Evolutionary conservation across 192 early-diverging fungal genomes (phyloP).

Genomic region (Endogone sp.): DNA sequence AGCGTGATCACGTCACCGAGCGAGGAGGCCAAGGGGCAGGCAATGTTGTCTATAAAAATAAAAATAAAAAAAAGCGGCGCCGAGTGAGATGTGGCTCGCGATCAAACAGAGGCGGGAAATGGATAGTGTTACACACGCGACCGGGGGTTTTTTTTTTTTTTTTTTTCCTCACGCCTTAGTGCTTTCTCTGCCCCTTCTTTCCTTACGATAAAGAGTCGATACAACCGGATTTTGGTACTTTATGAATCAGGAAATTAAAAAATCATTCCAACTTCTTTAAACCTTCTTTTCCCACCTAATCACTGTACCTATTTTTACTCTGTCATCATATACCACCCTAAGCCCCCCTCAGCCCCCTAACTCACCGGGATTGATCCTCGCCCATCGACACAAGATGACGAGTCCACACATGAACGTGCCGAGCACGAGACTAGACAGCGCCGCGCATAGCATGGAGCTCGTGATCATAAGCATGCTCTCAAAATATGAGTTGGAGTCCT

Average conservation of each 20-base stretch:
- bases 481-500: slow-evolving; percentile 27
- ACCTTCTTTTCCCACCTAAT: no score
- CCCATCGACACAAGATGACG: slow-evolving; percentile 55
- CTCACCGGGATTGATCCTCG: slow-evolving; percentile 72
- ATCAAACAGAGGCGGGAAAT: not conserved
- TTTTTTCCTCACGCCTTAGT: no score
- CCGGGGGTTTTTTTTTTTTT: no score
- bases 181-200: no score
- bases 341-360: not conserved
- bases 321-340: no score
- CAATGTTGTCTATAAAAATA: slow-evolving; percentile 58
- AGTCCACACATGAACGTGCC: slow-evolving; percentile 69
- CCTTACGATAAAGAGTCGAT: no score
- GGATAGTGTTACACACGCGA: not conserved
- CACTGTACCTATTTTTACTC: no score
- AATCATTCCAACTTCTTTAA: no score
- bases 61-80: not conserved
- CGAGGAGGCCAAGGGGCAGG: slow-evolving; percentile 70
- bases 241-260: no score
- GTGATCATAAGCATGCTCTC: slow-evolving; percentile 56
- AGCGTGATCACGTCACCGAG: slow-evolving; percentile 73
- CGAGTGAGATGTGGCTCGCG: not conserved
- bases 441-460: slow-evolving; percentile 62
- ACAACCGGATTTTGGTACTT: no score
- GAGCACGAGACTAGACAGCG: slow-evolving; percentile 67